Evolutionary conservation across 129 eudicot genomes (phyloP).

Genomic region (Kitagawia praeruptora): DNA sequence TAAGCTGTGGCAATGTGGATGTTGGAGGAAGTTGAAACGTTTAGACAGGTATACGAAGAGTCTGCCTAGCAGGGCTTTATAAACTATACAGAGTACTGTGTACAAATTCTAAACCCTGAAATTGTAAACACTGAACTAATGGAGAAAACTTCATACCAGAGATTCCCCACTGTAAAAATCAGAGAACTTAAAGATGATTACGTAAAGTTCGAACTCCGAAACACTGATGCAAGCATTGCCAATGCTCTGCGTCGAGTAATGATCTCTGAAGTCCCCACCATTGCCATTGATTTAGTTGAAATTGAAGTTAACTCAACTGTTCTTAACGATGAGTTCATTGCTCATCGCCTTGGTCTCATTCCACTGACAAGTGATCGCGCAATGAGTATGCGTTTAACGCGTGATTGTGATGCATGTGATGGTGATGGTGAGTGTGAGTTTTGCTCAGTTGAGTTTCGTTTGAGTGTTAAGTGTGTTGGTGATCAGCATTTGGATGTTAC

Average conservation of each 20-base stretch:
- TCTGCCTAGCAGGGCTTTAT: no score
- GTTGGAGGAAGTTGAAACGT: no score
- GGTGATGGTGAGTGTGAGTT: conserved; percentile 99
- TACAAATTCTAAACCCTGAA: no score
- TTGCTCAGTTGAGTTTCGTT: conserved; percentile 91
- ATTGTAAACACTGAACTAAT: no score
- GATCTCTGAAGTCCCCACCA: conserved; percentile 93
- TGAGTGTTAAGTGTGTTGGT: conserved; percentile 63
- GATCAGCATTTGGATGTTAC: conserved; percentile 91
- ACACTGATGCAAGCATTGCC: conserved; percentile 81
- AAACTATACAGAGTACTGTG: no score
- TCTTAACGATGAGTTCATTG: conserved; percentile 86
- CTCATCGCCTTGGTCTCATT: conserved; percentile 83
- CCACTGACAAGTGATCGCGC: conserved; percentile 91
- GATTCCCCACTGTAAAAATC: conserved; percentile 74
- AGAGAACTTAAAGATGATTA: conserved; percentile 66
- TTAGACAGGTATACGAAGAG: no score
- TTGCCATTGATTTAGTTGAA: conserved; percentile 89
- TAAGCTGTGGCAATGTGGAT: no score
- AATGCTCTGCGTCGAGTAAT: conserved; percentile 97
- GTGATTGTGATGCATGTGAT: conserved; percentile 96
- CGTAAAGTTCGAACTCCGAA: conserved; percentile 74
- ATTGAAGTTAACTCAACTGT: conserved; percentile 92
- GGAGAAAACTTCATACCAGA: conserved; percentile 37
- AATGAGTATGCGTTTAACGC: conserved; percentile 94